Evolutionary conservation across 75 land plant genomes (phyloP).

Genomic region (Picea glauca): DNA sequence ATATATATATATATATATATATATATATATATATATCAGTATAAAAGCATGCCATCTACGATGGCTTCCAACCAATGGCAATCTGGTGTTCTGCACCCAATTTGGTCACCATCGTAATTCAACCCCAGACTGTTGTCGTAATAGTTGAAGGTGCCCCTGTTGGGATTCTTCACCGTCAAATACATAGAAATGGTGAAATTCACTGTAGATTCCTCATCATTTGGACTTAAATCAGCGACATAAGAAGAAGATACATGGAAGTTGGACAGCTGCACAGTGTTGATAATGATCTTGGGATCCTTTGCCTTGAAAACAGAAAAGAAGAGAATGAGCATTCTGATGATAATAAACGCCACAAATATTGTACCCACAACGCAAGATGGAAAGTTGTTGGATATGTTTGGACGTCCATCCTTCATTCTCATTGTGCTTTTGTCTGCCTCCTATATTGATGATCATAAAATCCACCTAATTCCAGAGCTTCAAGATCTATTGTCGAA

Average conservation of each 20-base stretch:
- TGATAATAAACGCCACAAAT: constrained; percentile 28
- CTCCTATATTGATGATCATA: too few relatives aligned
- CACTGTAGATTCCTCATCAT: constrained; percentile 16
- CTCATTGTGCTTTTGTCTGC: neutral
- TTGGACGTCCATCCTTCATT: constrained; percentile 3
- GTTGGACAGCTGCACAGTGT: constrained; percentile 24
- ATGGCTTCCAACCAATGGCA: too few relatives aligned
- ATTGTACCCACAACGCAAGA: constrained; percentile 36
- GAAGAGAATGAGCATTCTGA: constrained; percentile 33
- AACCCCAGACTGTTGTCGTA: constrained; percentile 63
- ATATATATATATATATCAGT: too few relatives aligned
- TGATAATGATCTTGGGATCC: constrained; percentile 21
- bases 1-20: too few relatives aligned
- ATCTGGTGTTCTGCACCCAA: too few relatives aligned
- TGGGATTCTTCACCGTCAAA: constrained; percentile 73
- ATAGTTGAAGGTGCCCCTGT: constrained; percentile 65
- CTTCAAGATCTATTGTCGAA: too few relatives aligned
- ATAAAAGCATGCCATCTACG: too few relatives aligned
- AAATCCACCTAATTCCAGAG: too few relatives aligned
- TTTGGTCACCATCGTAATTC: constrained; percentile 44
- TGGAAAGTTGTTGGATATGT: constrained; percentile 18
- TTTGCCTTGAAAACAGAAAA: constrained; percentile 32
- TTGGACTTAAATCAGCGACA: neutral
- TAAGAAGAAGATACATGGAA: constrained; percentile 24
- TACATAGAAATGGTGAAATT: constrained; percentile 53